phyloP scores from a whole-genome alignment of 495 filamentous ascomycete genomes.

The Usnea hakonensis region DNA sequence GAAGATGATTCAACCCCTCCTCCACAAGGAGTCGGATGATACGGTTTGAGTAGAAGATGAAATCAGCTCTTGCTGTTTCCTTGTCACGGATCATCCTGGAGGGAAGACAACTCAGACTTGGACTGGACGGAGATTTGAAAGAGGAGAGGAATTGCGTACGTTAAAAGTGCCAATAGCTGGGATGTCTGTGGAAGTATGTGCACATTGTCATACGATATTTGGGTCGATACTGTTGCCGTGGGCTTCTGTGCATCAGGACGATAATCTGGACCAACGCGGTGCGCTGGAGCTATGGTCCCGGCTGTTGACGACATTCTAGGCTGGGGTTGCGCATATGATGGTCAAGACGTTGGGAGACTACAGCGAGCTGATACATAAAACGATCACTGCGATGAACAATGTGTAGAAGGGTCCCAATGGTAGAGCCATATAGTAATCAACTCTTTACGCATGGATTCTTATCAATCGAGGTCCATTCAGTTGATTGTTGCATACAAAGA shows the following conservation, averaged over 20 bases:
- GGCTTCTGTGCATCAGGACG: slow-evolving; percentile 70
- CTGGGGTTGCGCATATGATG: not conserved
- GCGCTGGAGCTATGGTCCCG: slow-evolving; percentile 46
- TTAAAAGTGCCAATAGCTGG: slow-evolving; percentile 91
- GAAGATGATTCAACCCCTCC: slow-evolving; percentile 94
- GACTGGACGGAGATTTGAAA: slow-evolving; percentile 16
- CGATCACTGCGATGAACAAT: not conserved
- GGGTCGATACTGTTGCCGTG: slow-evolving; percentile 79
- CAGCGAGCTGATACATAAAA: not conserved
- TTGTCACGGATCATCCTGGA: slow-evolving; percentile 88
- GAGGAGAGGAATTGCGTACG: slow-evolving; percentile 52
- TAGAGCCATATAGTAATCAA: not conserved
- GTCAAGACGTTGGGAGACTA: not conserved
- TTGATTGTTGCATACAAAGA: not conserved
- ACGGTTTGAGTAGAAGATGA: slow-evolving; percentile 98
- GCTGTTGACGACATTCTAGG: slow-evolving; percentile 9
- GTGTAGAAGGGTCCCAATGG: not conserved
- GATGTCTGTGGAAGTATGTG: slow-evolving; percentile 87
- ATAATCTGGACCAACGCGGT: slow-evolving; percentile 74
- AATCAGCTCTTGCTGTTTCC: slow-evolving; percentile 82
- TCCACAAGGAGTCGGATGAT: slow-evolving; percentile 98
- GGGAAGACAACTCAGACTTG: slow-evolving; percentile 20
- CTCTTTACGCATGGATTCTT: too few species aligned
- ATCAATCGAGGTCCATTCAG: not conserved
- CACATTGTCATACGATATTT: slow-evolving; percentile 77